phyloP scores from a whole-genome alignment of 441 rosid species.

The Manihot esculenta region DNA sequence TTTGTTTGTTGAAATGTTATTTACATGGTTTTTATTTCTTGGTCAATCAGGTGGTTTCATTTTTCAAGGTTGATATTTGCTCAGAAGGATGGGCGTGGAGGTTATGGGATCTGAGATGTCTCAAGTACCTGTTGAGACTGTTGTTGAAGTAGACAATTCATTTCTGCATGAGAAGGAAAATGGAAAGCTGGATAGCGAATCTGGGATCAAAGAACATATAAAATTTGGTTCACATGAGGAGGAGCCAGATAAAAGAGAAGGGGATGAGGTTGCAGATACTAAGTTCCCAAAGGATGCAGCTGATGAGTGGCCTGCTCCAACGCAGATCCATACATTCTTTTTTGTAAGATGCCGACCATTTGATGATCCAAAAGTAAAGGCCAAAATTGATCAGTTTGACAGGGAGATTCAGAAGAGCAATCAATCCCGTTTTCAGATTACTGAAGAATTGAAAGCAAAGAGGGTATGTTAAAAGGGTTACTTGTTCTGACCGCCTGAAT shows the following conservation, averaged over 20 bases:
- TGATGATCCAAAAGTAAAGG: slow-evolving; percentile 71
- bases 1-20: slow-evolving; percentile 1
- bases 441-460: slow-evolving; percentile 48
- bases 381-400: slow-evolving; percentile 64
- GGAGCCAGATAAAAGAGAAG: slow-evolving; percentile 39
- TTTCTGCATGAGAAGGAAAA: slow-evolving; percentile 40
- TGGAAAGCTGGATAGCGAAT: slow-evolving; percentile 37
- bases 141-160: slow-evolving; percentile 34
- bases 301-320: slow-evolving; percentile 68
- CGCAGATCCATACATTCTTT: slow-evolving; percentile 54
- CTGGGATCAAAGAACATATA: slow-evolving; percentile 28
- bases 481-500: neutral
- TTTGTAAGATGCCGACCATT: slow-evolving; percentile 48
- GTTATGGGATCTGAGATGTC: slow-evolving; percentile 54
- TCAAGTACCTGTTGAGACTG: slow-evolving; percentile 40
- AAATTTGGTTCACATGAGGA: slow-evolving; percentile 49
- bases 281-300: slow-evolving; percentile 49
- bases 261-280: slow-evolving; percentile 31
- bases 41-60: slow-evolving; percentile 5
- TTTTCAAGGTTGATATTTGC: slow-evolving; percentile 16
- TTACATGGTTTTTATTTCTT: neutral
- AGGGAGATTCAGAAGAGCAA: slow-evolving; percentile 56
- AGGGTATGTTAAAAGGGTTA: slow-evolving; percentile 48
- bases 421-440: slow-evolving; percentile 41
- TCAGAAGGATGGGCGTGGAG: slow-evolving; percentile 58